Conservation (phyloP, 495 filamentous ascomycete genomes). For the Tuber microsphaerosporum region DNA sequence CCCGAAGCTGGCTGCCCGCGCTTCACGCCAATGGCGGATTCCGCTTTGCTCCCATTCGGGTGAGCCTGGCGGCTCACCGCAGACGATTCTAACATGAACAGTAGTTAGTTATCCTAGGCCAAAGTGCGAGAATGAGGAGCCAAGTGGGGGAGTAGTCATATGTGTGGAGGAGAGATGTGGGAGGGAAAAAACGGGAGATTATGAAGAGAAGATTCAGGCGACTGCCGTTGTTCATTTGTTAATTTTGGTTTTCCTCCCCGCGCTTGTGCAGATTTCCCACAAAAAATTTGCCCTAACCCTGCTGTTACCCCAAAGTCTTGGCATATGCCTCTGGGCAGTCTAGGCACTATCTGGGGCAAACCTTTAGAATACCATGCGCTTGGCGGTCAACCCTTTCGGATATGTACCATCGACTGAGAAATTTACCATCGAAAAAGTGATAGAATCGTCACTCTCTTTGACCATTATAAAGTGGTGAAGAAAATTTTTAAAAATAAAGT, state of each 20-base stretch:
- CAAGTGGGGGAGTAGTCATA: background rate
- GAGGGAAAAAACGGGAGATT: background rate
- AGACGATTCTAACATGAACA: background rate
- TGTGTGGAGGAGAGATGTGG: background rate
- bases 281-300: background rate
- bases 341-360: no score
- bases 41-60: slow-evolving; percentile 5
- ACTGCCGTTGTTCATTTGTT: background rate
- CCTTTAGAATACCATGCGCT: no score
- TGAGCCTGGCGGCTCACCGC: slow-evolving; percentile 1
- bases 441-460: no score
- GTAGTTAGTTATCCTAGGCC: background rate
- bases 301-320: background rate
- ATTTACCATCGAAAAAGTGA: no score
- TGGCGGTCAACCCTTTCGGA: no score
- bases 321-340: background rate
- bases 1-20: slow-evolving; percentile 16
- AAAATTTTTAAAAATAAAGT: no score
- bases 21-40: slow-evolving; percentile 6
- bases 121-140: background rate
- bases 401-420: no score
- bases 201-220: background rate
- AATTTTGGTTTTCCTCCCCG: background rate
- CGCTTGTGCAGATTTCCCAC: background rate
- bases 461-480: no score